A percentile compares a stretch with the other conserved stretches of the same genome.
These are phyloP conservation scores for Drosera capensis DNA, from an alignment of 148 eudicot species.

Conservation along the genomic window DNA sequence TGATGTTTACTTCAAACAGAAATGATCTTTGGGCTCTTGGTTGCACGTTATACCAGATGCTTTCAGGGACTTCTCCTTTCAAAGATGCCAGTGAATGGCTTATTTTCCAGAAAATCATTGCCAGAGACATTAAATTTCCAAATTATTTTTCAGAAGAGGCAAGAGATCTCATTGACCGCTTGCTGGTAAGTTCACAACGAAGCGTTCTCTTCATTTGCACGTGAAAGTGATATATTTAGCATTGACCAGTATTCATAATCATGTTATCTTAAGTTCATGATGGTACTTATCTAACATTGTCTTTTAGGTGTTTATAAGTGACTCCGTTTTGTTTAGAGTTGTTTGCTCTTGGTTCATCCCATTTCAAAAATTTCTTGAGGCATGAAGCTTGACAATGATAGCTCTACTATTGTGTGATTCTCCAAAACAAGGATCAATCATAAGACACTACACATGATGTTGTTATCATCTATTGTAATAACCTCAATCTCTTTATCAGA, in stretches of 20 bases:
- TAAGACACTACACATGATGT: no score
- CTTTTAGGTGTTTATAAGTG: no score
- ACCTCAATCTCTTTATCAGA: no score
- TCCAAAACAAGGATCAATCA: no score
- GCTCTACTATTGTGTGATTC: no score
- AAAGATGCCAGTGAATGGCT: conserved; percentile 99
- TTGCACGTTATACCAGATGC: conserved; percentile 97
- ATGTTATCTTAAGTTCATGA: not conserved
- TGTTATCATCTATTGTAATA: no score
- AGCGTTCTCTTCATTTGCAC: not conserved
- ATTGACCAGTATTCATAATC: not conserved
- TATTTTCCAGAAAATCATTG: conserved; percentile 86
- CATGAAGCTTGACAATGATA: not conserved
- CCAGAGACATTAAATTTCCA: conserved; percentile 85
- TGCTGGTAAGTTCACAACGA: conserved; percentile 45
- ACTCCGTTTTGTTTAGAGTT: no score
- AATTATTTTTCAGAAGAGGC: conserved; percentile 74
- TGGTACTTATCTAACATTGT: no score
- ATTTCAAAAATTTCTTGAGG: conserved; percentile 1
- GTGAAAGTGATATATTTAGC: not conserved
- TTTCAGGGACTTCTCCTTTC: conserved; percentile 94
- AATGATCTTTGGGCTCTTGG: conserved; percentile 99
- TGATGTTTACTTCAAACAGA: conserved; percentile 26
- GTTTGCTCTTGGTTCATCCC: not conserved
- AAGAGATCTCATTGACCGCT: conserved; percentile 69